Percentiles rank a stretch among this genome's conserved stretches.
Conservation (phyloP, 192 early-diverging fungal genomes). For the Podochytrium sp. region DNA sequence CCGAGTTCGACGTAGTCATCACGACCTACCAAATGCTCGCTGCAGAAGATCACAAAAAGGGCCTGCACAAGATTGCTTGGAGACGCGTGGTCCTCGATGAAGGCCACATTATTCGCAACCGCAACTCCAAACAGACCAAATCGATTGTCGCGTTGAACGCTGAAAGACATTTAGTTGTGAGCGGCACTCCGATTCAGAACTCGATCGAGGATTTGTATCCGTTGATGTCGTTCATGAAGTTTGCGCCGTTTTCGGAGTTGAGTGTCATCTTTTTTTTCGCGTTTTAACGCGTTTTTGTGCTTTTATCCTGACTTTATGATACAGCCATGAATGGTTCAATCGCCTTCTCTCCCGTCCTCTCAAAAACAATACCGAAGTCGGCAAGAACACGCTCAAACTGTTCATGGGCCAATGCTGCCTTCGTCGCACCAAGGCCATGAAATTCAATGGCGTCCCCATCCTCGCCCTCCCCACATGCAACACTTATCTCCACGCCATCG, state of each 20-base stretch:
- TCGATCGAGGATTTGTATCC: conserved; percentile 39
- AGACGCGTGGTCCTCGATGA: conserved; percentile 41
- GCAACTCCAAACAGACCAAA: conserved; percentile 20
- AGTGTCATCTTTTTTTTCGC: background rate
- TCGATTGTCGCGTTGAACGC: conserved; percentile 23
- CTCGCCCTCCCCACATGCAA: background rate
- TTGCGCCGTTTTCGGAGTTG: conserved; percentile 13
- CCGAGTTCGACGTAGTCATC: conserved; percentile 48
- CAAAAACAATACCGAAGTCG: background rate
- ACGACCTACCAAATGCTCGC: conserved; percentile 40
- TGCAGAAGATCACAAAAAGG: conserved; percentile 20
- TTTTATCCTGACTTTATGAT: background rate
- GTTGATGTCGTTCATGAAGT: conserved; percentile 35
- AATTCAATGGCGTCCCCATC: background rate
- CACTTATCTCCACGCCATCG: background rate
- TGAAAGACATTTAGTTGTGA: conserved; percentile 41
- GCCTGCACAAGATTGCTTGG: conserved; percentile 32
- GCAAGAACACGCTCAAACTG: background rate
- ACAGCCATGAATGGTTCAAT: background rate
- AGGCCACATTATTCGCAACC: conserved; percentile 48
- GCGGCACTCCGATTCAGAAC: conserved; percentile 47
- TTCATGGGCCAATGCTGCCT: background rate
- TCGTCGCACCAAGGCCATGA: background rate
- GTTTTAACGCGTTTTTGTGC: background rate
- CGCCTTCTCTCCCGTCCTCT: background rate